Evolutionary conservation across 495 filamentous ascomycete genomes (phyloP), one percentile per base, ranked within the genome.

Genomic region (Daldinia childiae): DNA sequence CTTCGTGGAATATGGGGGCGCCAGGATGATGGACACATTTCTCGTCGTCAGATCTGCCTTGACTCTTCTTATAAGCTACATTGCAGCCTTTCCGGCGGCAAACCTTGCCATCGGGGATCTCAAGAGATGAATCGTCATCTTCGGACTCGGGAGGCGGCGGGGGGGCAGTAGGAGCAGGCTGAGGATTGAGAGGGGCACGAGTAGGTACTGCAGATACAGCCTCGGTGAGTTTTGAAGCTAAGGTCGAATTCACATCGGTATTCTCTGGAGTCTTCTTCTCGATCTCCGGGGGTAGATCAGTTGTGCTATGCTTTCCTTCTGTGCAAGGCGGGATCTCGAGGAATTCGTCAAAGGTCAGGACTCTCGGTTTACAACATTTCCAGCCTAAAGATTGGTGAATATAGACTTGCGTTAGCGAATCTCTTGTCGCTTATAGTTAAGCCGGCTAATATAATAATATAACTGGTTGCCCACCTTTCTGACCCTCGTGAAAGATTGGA

Each of bases 341-440:
- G 85, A 99, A 99, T 82, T 99, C 95, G 81, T 99, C 96, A 76
- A 99, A 99, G 57, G 95, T 98, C 71, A 99, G 87, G 71, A 98
- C 93, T 80, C 96, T 91, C 64, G 94, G 92, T 84, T 98, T 99
- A 87, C 95, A 99, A 83, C 95, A 99, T 84, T 97, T 97, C 95
- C 95, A 99, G 74, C 95, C 95, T 98, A 78, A 14, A 61, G 51
- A 3, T 43, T 19, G 30, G 30, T 8, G 41, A 39, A 48, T 24
- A 19, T 29, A 12, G 15, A 9, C 12, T 30, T 30, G 0, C 29
- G 58, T 68, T 41, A 64, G 45, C 24, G 12, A 48, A 62, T 57
- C 11, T 36, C 32, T 51, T 58, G 30, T 12, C 21, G 48, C 24
- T 56, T 36, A 41, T 34, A 15, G 12, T 27, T 11, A 9, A 39